phyloP scores from a whole-genome alignment of 257 asterid genomes.

The Capsicum chinense region DNA sequence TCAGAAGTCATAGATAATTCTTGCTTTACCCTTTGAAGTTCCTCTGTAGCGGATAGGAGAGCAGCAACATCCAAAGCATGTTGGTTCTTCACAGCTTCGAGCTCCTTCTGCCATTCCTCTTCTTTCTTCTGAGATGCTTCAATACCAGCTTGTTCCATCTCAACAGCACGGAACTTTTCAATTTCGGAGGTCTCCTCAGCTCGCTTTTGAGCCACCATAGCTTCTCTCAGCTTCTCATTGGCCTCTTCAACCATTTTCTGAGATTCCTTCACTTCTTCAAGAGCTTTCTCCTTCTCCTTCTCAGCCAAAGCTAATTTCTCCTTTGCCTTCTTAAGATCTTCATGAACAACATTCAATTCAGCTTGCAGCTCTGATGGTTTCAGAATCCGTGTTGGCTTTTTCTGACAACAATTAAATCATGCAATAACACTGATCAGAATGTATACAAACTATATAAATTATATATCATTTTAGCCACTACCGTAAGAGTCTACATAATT shows the following conservation, averaged over 20 bases:
- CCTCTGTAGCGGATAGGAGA: conserved; percentile 71
- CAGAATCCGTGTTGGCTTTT: conserved; percentile 58
- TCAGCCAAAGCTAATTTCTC: conserved; percentile 68
- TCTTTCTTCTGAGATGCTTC: conserved; percentile 86
- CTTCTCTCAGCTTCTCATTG: conserved; percentile 88
- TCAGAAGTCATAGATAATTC: conserved; percentile 67
- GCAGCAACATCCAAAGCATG: conserved; percentile 79
- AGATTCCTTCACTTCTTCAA: conserved; percentile 76
- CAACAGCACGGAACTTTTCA: conserved; percentile 90
- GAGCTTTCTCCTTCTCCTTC: conserved; percentile 79
- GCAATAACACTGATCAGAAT: conserved; percentile 29
- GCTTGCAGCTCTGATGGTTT: conserved; percentile 78
- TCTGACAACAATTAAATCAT: conserved; percentile 49
- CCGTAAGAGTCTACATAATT: background rate
- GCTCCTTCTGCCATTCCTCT: conserved; percentile 79
- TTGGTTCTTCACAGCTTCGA: conserved; percentile 74
- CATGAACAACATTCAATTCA: conserved; percentile 67
- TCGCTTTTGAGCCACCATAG: conserved; percentile 78
- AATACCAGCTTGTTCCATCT: conserved; percentile 93
- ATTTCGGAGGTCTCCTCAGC: conserved; percentile 89
- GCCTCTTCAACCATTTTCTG: conserved; percentile 75
- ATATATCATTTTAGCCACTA: background rate
- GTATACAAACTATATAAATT: background rate
- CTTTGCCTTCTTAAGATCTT: conserved; percentile 83
- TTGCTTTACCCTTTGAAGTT: conserved; percentile 74